Evolutionary conservation across 78 protist genomes (phyloP).

Genomic region (Dictyostelium brefeldianum): DNA sequence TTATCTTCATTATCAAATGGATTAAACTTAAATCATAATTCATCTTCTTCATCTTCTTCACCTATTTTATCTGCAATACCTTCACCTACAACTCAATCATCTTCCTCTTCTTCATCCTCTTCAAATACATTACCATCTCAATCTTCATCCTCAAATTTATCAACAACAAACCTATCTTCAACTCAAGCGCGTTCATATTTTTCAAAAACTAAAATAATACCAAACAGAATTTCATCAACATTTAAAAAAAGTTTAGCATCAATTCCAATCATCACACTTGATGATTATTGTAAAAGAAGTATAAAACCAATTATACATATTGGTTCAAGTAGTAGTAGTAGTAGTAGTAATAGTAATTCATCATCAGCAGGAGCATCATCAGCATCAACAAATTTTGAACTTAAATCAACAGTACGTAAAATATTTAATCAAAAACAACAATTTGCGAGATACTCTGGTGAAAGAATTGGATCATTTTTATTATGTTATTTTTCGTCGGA

Average conservation of each 20-base stretch:
- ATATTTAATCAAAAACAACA: constrained; percentile 20
- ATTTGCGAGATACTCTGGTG: constrained; percentile 73
- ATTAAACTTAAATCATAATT: not conserved
- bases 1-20: constrained; percentile 5
- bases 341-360: not conserved
- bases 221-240: constrained; percentile 3
- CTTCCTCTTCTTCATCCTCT: not conserved
- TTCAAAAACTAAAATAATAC: not conserved
- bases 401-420: not conserved
- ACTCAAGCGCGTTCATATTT: not conserved
- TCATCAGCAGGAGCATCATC: not conserved
- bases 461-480: constrained; percentile 12
- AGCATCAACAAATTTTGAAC: not conserved
- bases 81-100: not conserved
- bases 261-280: constrained; percentile 32
- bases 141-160: not conserved
- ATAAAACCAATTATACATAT: constrained; percentile 1
- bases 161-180: not conserved
- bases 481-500: constrained; percentile 44
- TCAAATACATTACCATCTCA: not conserved
- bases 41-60: not conserved
- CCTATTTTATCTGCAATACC: not conserved
- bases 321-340: not conserved
- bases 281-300: constrained; percentile 26
- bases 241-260: not conserved